Evolutionary conservation across 257 asterid species (phyloP).

Genomic region (Petunia axillaris): DNA sequence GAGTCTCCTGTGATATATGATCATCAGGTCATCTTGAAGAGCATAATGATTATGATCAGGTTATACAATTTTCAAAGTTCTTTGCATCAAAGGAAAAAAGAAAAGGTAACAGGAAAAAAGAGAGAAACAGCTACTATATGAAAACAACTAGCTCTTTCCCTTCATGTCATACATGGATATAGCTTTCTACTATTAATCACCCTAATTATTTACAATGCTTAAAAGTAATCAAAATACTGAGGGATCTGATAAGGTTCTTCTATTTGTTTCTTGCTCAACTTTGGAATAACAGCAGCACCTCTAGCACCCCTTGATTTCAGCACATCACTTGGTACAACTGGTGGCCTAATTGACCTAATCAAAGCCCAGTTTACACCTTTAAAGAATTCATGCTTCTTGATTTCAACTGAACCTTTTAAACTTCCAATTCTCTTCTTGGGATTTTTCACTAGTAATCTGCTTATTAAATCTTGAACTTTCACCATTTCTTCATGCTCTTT

Average conservation of each 20-base stretch:
- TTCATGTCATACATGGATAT: conserved; percentile 25
- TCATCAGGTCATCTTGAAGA: not conserved
- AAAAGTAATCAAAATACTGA: conserved; percentile 53
- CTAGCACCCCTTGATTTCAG: conserved; percentile 29
- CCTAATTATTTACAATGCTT: conserved; percentile 33
- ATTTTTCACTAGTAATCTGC: conserved; percentile 61
- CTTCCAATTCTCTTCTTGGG: conserved; percentile 64
- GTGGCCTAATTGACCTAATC: conserved; percentile 55
- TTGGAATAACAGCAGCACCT: conserved; percentile 25
- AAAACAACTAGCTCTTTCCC: not conserved
- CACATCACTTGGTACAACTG: conserved; percentile 43
- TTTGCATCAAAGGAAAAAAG: not conserved
- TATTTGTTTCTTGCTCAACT: conserved; percentile 45
- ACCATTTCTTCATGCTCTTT: conserved; percentile 43
- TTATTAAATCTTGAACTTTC: conserved; percentile 62
- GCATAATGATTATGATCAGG: not conserved
- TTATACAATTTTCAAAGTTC: not conserved
- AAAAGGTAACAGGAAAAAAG: not conserved
- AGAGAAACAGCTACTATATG: not conserved
- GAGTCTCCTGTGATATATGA: too few species aligned
- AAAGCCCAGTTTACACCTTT: conserved; percentile 83
- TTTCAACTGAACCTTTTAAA: conserved; percentile 68
- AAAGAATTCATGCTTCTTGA: conserved; percentile 69
- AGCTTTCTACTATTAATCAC: conserved; percentile 23
- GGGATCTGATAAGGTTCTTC: conserved; percentile 54